Base-by-base conservation (phyloP, 2,329 filamentous ascomycete genomes). In the Exophiala aquamarina region DNA sequence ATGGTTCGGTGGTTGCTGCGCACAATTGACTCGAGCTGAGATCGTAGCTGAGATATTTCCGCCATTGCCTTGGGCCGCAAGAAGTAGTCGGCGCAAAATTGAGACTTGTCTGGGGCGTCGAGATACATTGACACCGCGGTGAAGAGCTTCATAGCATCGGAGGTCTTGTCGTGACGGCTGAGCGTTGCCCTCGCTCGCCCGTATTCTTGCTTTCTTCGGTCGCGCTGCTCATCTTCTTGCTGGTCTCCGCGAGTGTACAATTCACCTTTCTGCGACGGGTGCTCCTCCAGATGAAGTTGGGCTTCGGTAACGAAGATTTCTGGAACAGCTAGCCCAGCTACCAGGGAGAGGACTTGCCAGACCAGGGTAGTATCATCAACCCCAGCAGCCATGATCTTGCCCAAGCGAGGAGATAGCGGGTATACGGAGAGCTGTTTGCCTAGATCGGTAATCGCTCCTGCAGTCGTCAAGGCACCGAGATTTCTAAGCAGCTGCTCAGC, bases 331-430 rank as follows among this genome's bases (percentile, higher is more conserved):
- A 98, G 73, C 1, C 87, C 89, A 1, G 93, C 87, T 3, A 98
- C 91, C 9, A 97, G 73, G 2, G 90, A 89, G 50, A 97, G 86
- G 3, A 90, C 88, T 62, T 95, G 92, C 0, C 86, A 85, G 40
- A 94, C 76, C 54, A 93, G 91, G 49, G 84, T 82, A 62, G 94
- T 86, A 4, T 52, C 26, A 19, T 87, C 77, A 61, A 94, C 83
- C 0, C 91, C 92, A 38, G 95, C 84, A 7, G 94, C 75, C n/a
- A 98, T 73, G 68, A 97, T 97, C 44, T 92, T 88, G 6, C 91
- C 84, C 63, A 94, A 95, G 1, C 93, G 82, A 14, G 93, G 94
- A 20, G 89, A 89, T 11, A 98, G 76, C 3, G 93, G 93, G 64
- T 96, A 97, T 18, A 88, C 77, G 4, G 90, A 89, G 71, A 98